Conservation (phyloP, 2,329 filamentous ascomycete genomes). For the Botrytis fabae region DNA sequence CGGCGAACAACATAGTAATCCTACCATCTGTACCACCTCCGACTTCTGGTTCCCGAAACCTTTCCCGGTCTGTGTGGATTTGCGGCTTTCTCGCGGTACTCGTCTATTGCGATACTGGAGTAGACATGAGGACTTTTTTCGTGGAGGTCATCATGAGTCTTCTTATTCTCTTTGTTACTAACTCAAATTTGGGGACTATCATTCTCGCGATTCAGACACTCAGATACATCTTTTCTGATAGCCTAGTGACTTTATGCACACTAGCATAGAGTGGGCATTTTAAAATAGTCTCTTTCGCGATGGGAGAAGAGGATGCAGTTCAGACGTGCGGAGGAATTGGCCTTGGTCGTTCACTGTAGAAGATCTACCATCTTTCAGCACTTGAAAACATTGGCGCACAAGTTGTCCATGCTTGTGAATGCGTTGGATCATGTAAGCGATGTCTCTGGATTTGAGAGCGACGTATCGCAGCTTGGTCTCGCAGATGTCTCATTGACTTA, state of each 20-base stretch:
- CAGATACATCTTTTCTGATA: conserved; percentile 29
- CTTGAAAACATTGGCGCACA: conserved; percentile 35
- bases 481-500: conserved; percentile 42
- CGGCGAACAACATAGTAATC: neutral
- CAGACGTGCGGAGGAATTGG: conserved; percentile 26
- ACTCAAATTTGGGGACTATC: conserved; percentile 35
- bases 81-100: neutral
- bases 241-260: conserved; percentile 30
- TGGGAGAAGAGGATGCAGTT: conserved; percentile 21
- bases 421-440: conserved; percentile 29
- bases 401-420: conserved; percentile 38
- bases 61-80: neutral
- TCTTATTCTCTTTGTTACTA: conserved; percentile 25
- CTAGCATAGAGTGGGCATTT: conserved; percentile 40
- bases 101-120: neutral
- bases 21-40: neutral
- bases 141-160: neutral
- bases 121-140: neutral
- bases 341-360: conserved; percentile 17
- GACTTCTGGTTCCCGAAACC: neutral
- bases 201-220: conserved; percentile 31
- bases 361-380: conserved; percentile 37
- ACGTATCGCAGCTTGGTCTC: conserved; percentile 35
- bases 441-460: conserved; percentile 29
- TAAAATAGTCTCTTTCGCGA: conserved; percentile 37